Conservation (phyloP, 2,329 filamentous ascomycete species). For the Hypoxylon sp. region DNA sequence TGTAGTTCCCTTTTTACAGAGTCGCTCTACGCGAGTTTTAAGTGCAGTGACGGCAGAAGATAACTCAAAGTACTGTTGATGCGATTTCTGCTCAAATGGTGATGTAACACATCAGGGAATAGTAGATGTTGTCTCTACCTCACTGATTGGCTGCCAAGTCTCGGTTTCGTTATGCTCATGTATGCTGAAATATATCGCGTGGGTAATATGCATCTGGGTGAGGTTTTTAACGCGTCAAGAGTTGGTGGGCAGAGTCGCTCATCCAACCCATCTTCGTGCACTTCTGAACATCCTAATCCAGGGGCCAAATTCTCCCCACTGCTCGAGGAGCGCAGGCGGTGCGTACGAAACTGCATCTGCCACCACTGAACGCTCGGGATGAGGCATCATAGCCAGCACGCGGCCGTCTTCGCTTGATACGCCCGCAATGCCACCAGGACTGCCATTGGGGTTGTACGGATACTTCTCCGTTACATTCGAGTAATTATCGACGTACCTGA, state of each 20-base stretch:
- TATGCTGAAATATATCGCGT: slow-evolving; percentile 4
- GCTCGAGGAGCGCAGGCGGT: slow-evolving; percentile 34
- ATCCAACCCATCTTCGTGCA: slow-evolving; percentile 40
- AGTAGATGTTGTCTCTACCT: slow-evolving; percentile 13
- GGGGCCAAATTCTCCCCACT: slow-evolving; percentile 41
- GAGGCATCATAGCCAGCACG: slow-evolving; percentile 41
- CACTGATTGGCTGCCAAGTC: slow-evolving; percentile 5
- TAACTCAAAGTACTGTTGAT: background rate
- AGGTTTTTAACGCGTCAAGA: background rate
- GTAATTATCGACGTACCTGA: slow-evolving; percentile 40
- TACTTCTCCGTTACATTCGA: slow-evolving; percentile 39
- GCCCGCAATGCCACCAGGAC: slow-evolving; percentile 35
- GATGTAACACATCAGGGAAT: background rate
- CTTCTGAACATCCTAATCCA: slow-evolving; percentile 43
- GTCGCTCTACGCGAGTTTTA: background rate
- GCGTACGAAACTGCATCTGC: slow-evolving; percentile 38
- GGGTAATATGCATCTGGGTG: background rate
- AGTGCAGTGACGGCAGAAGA: background rate
- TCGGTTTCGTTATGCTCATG: slow-evolving; percentile 4
- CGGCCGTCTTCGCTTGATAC: slow-evolving; percentile 38
- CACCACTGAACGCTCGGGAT: slow-evolving; percentile 36
- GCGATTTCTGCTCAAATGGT: background rate
- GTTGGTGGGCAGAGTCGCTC: slow-evolving; percentile 1
- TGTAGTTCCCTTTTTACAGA: background rate
- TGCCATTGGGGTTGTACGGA: slow-evolving; percentile 38